Percentiles rank a stretch among this genome's conserved stretches.
Evolutionary conservation across 768 basidiomycete genomes (phyloP).

Genomic region (Mycena maculata): DNA sequence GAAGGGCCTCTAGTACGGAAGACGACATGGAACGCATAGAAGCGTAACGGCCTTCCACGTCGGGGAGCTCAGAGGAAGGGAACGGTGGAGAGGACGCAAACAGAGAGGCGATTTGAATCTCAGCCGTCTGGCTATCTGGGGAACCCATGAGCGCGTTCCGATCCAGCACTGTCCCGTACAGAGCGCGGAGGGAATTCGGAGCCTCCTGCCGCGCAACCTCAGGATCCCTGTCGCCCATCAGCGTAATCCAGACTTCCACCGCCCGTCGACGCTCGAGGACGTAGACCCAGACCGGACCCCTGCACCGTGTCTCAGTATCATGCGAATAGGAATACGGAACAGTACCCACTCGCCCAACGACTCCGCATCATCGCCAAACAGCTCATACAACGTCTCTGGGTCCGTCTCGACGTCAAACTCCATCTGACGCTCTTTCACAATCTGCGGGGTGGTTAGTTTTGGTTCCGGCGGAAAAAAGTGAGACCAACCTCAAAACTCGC

Average conservation of each 20-base stretch:
- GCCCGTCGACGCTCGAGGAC: slow-evolving; percentile 86
- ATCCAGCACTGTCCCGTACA: slow-evolving; percentile 65
- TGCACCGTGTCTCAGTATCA: slow-evolving; percentile 21
- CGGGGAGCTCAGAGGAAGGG: slow-evolving; percentile 72
- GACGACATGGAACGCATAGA: slow-evolving; percentile 60
- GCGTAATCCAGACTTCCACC: slow-evolving; percentile 81
- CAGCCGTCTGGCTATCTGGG: slow-evolving; percentile 72
- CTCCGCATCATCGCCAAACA: slow-evolving; percentile 82
- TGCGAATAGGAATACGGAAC: slow-evolving; percentile 11
- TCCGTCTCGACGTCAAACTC: slow-evolving; percentile 88
- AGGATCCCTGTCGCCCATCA: slow-evolving; percentile 79
- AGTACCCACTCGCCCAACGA: slow-evolving; percentile 80
- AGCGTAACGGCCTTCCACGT: slow-evolving; percentile 50
- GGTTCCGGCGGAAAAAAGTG: slow-evolving; percentile 25
- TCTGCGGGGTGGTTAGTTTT: slow-evolving; percentile 55
- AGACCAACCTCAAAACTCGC: slow-evolving; percentile 80
- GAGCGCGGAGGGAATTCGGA: slow-evolving; percentile 76
- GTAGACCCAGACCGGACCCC: slow-evolving; percentile 92
- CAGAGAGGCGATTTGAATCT: slow-evolving; percentile 80
- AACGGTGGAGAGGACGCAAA: slow-evolving; percentile 89
- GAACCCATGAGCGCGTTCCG: slow-evolving; percentile 84
- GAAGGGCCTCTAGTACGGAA: slow-evolving; percentile 59
- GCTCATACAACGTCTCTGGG: slow-evolving; percentile 80
- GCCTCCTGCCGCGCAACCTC: slow-evolving; percentile 62
- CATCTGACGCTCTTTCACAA: slow-evolving; percentile 90